Evolutionary conservation across 768 basidiomycete genomes (phyloP), one percentile per base, ranked within the genome.

Genomic region (Terana coerulea): DNA sequence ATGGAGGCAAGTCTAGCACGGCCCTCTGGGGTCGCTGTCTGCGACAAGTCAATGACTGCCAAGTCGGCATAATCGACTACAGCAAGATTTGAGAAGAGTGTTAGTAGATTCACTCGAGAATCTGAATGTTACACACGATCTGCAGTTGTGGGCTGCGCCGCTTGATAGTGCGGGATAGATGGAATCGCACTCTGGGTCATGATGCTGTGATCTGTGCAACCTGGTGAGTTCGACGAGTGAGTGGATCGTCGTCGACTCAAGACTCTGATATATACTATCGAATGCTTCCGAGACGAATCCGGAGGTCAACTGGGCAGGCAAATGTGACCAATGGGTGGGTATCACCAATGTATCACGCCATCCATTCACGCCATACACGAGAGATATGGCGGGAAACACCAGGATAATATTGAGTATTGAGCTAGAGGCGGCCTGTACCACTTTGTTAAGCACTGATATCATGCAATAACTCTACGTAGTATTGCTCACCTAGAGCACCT

Each of bases 81-180:
- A 8, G 17, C 24, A 51, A 17, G 8, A 17, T 15, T 30, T 10
- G 30, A 26, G 6, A 7, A 2, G 12, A 14, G 39, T 3, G 34
- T 72, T 61, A 0, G 67, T 70, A 59, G 61, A 72, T 36, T 72
- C 67, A 72, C 70, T 72, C 41, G 1, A 24, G 21, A 24, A 15
- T 33, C 8, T 14, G 17, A 14, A 22, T 49, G 19, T 12, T 8
- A 19, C 37, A 5, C 19, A 47, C 26, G 29, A 21, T 47, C 30
- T 15, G 22, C 26, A 7, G 30, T 30, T 5, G 47, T 37, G 3
- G 31, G 15, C 21, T 33, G 21, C 22, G 47, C 47, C 10, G 35
- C 34, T 8, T 33, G 29, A 15, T 47, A 47, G 46, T 47, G 29
- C 10, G 46, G 33, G 15, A 42, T 35, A 21, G 19, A 26, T 1